A percentile compares a stretch with the other conserved stretches of the same genome.
These are phyloP conservation scores for Carex parvula DNA, from an alignment of 176 grass and related monocot species.

Conservation along the genomic window DNA sequence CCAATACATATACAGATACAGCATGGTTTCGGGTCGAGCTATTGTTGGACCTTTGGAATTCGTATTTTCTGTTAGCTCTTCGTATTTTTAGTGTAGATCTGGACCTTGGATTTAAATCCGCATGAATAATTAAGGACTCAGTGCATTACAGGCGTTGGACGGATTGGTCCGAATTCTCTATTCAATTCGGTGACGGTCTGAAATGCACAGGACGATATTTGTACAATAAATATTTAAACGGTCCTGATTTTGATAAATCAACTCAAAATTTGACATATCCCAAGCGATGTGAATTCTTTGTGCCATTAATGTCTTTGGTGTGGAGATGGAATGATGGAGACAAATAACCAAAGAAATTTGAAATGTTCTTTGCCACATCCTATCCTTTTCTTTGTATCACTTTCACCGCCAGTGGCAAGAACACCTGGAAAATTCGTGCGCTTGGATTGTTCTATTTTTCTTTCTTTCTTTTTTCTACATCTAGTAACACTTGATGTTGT, in stretches of 20 bases:
- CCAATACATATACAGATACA: not conserved
- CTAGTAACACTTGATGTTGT: not conserved
- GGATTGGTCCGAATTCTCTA: too few relatives aligned
- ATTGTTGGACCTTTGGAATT: not conserved
- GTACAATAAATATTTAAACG: too few relatives aligned
- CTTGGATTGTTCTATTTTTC: not conserved
- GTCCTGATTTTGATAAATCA: too few relatives aligned
- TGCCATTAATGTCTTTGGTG: not conserved
- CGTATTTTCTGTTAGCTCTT: too few relatives aligned
- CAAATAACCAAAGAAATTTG: not conserved
- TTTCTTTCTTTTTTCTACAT: constrained; percentile 12
- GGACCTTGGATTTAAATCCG: too few relatives aligned
- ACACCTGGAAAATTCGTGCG: not conserved
- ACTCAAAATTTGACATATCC: too few relatives aligned
- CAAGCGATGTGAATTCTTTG: too few relatives aligned
- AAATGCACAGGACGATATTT: too few relatives aligned
- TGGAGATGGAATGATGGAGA: not conserved
- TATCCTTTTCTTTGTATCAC: not conserved
- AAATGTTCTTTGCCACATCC: not conserved
- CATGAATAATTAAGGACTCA: too few relatives aligned
- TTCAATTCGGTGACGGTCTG: too few relatives aligned
- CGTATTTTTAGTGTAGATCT: too few relatives aligned
- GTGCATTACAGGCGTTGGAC: too few relatives aligned
- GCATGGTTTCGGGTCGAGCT: not conserved
- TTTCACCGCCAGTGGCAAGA: not conserved